Evolutionary conservation across 345 rosid genomes (phyloP).

Genomic region (Acer yangbiense): DNA sequence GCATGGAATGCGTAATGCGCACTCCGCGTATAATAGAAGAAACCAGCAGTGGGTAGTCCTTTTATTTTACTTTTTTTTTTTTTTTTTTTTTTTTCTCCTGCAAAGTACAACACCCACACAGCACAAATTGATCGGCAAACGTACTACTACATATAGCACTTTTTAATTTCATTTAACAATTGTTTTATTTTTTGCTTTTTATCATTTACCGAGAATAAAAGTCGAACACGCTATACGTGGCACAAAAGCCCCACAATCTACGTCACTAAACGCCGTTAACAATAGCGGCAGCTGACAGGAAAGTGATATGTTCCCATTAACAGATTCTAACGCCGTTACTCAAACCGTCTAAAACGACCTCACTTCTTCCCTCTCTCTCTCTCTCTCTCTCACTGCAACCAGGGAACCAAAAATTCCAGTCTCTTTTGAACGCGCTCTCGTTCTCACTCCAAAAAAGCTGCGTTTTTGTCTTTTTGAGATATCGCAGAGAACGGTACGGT

Average conservation of each 20-base stretch:
- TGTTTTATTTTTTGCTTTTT: not conserved
- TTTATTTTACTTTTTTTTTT: not conserved
- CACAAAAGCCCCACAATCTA: not conserved
- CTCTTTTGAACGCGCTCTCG: slow-evolving; percentile 13
- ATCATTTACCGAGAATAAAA: slow-evolving; percentile 18
- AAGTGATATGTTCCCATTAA: not conserved
- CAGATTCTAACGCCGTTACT: slow-evolving; percentile 47
- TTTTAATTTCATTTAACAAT: not conserved
- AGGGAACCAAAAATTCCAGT: slow-evolving; percentile 17
- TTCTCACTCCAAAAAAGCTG: slow-evolving; percentile 21
- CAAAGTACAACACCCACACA: slow-evolving; percentile 5
- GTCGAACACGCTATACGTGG: slow-evolving; percentile 22
- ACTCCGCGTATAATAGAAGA: slow-evolving; percentile 49
- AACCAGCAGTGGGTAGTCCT: slow-evolving; percentile 1
- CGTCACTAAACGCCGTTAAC: slow-evolving; percentile 37
- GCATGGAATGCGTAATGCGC: slow-evolving; percentile 50
- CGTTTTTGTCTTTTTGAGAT: not conserved
- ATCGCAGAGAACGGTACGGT: slow-evolving; percentile 16
- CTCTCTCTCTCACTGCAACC: slow-evolving; percentile 31
- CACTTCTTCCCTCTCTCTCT: slow-evolving; percentile 36
- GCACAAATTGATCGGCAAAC: not conserved
- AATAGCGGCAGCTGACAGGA: slow-evolving; percentile 3
- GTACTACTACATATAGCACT: slow-evolving; percentile 13
- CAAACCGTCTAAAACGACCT: slow-evolving; percentile 61
- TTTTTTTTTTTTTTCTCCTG: not conserved